These are phyloP conservation scores for Hypoxylon cercidicola DNA, from an alignment of 495 filamentous ascomycete genomes.

Conservation along the genomic window DNA sequence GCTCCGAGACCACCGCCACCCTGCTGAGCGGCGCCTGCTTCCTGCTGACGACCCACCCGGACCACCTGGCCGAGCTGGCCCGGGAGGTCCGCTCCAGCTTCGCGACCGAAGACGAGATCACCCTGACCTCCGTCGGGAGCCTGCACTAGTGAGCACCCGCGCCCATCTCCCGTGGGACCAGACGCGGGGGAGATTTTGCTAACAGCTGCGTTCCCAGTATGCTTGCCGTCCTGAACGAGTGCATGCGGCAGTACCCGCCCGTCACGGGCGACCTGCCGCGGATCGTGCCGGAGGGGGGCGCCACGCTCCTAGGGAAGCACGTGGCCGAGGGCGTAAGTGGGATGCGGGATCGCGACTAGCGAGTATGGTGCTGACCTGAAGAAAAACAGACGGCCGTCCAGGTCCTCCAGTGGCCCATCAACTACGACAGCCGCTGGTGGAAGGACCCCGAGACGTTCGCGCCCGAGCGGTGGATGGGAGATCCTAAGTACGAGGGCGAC, in stretches of 20 bases:
- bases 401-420: slow-evolving; percentile 60
- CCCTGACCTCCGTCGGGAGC: slow-evolving; percentile 52
- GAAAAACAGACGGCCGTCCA: slow-evolving; percentile 57
- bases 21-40: slow-evolving; percentile 63
- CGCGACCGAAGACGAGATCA: slow-evolving; percentile 62
- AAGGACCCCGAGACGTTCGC: slow-evolving; percentile 55
- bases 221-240: slow-evolving; percentile 66
- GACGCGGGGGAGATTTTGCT: too few species aligned
- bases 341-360: too few species aligned
- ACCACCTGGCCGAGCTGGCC: slow-evolving; percentile 54
- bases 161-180: too few species aligned
- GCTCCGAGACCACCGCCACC: slow-evolving; percentile 71
- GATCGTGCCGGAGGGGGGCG: slow-evolving; percentile 57
- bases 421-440: slow-evolving; percentile 52
- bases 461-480: slow-evolving; percentile 62
- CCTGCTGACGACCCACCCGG: slow-evolving; percentile 59
- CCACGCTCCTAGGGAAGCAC: slow-evolving; percentile 56
- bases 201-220: slow-evolving; percentile 38
- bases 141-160: slow-evolving; percentile 59
- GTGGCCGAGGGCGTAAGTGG: slow-evolving; percentile 53
- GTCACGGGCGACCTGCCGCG: slow-evolving; percentile 59
- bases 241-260: slow-evolving; percentile 68
- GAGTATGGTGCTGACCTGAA: slow-evolving; percentile 1
- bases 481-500: slow-evolving; percentile 53
- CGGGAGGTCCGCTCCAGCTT: slow-evolving; percentile 65